phyloP scores from a whole-genome alignment of 306 rosid genomes.

The Boehmeria nivea region DNA sequence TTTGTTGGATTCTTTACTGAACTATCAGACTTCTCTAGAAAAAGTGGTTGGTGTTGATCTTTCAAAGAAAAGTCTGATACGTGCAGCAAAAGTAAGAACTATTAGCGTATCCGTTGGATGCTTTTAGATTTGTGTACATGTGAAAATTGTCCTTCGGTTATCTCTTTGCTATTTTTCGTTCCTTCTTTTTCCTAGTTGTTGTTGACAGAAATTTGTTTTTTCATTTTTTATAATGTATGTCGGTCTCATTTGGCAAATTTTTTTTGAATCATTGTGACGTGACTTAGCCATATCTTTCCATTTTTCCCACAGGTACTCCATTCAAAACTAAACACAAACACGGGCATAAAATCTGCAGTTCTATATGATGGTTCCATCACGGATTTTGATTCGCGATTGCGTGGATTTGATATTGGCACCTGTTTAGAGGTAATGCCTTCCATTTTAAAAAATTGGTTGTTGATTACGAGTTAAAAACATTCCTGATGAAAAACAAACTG shows the following conservation, averaged over 20 bases:
- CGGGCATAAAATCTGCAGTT: constrained; percentile 47
- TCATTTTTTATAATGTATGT: too few relatives aligned
- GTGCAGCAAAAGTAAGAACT: constrained; percentile 79
- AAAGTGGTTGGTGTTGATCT: constrained; percentile 87
- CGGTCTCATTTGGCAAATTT: too few relatives aligned
- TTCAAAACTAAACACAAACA: constrained; percentile 52
- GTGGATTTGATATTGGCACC: constrained; percentile 85
- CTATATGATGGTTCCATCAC: constrained; percentile 92
- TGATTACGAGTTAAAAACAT: too few relatives aligned
- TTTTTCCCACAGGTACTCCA: constrained; percentile 50
- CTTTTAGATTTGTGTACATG: constrained; percentile 8
- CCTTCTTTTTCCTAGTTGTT: too few relatives aligned
- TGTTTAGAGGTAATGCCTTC: constrained; percentile 80
- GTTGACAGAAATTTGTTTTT: too few relatives aligned
- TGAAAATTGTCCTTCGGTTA: background rate
- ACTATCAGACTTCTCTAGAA: constrained; percentile 62
- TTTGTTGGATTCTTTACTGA: constrained; percentile 82
- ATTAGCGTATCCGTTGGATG: too few relatives aligned
- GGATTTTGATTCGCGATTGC: constrained; percentile 54
- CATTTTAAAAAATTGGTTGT: background rate
- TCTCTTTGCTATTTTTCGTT: background rate
- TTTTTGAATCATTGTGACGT: too few relatives aligned
- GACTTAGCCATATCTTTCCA: constrained; percentile 14
- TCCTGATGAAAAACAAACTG: too few relatives aligned
- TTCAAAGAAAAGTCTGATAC: constrained; percentile 72